These are phyloP conservation scores for Pestalotiopsis sp. DNA, from an alignment of 2,329 filamentous ascomycete species.

Conservation along the genomic window DNA sequence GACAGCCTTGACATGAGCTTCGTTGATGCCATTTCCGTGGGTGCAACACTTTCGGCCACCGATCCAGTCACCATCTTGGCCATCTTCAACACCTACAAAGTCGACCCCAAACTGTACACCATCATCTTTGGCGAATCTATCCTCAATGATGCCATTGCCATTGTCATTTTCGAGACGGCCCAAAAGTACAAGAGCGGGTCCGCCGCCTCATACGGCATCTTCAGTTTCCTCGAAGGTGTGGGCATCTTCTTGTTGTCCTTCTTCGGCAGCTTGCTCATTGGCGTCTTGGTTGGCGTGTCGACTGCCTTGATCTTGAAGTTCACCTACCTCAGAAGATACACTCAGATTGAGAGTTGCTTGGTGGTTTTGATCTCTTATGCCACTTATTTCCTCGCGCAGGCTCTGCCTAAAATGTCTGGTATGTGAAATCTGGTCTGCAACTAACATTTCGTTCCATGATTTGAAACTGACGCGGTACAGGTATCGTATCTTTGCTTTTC, in stretches of 20 bases:
- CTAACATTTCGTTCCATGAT: neutral
- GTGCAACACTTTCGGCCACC: slow-evolving; percentile 93
- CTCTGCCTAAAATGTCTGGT: slow-evolving; percentile 88
- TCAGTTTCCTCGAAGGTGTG: slow-evolving; percentile 87
- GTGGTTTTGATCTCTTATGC: slow-evolving; percentile 94
- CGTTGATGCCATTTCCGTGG: slow-evolving; percentile 94
- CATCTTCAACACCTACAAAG: slow-evolving; percentile 99
- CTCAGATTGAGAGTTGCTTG: slow-evolving; percentile 95
- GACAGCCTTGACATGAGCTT: slow-evolving; percentile 86
- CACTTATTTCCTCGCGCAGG: slow-evolving; percentile 97
- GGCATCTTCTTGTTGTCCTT: slow-evolving; percentile 96
- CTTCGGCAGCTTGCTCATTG: slow-evolving; percentile 90
- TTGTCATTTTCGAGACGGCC: slow-evolving; percentile 97
- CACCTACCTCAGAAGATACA: slow-evolving; percentile 87
- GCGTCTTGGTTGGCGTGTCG: slow-evolving; percentile 81
- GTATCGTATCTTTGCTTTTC: slow-evolving; percentile 94
- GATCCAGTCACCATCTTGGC: slow-evolving; percentile 97
- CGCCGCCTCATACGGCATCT: slow-evolving; percentile 70
- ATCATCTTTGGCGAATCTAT: slow-evolving; percentile 99
- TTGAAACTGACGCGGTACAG: slow-evolving; percentile 43
- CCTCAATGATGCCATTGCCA: slow-evolving; percentile 96
- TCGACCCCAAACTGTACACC: slow-evolving; percentile 97
- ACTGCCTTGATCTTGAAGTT: slow-evolving; percentile 92
- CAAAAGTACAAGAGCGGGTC: slow-evolving; percentile 85
- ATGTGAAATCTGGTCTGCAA: slow-evolving; percentile 36